Evolutionary conservation across 345 rosid species (phyloP).

Genomic region (Populus nigra): DNA sequence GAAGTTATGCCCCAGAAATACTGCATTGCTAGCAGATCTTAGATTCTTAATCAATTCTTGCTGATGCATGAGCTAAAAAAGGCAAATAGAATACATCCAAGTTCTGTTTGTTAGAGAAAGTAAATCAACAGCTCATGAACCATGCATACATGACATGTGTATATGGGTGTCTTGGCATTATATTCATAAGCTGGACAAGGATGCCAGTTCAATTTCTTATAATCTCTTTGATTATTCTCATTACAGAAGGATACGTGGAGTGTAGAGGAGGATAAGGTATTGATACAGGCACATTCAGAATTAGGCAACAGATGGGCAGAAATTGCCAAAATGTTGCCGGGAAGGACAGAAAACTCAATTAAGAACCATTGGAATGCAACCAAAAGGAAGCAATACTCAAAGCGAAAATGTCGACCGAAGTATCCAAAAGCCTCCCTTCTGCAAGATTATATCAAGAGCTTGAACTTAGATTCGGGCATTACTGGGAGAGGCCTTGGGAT

Average conservation of each 20-base stretch:
- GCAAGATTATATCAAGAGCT: slow-evolving; percentile 89
- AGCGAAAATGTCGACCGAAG: slow-evolving; percentile 77
- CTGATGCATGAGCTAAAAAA: background rate
- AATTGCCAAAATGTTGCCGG: slow-evolving; percentile 84
- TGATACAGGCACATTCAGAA: slow-evolving; percentile 69
- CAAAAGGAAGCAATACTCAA: slow-evolving; percentile 81
- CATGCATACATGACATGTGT: slow-evolving; percentile 11
- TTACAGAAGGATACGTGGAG: slow-evolving; percentile 84
- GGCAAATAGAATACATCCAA: slow-evolving; percentile 3
- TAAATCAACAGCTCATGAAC: background rate
- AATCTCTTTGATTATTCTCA: background rate
- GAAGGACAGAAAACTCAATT: slow-evolving; percentile 97
- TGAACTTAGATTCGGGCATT: slow-evolving; percentile 44
- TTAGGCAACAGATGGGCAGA: slow-evolving; percentile 99
- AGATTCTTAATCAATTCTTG: background rate
- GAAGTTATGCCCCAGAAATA: background rate
- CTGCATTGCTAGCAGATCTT: background rate
- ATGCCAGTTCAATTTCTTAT: background rate
- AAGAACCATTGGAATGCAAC: slow-evolving; percentile 99
- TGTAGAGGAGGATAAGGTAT: slow-evolving; percentile 80
- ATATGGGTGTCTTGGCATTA: background rate
- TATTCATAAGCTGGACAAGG: background rate
- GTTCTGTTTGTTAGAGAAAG: slow-evolving; percentile 12
- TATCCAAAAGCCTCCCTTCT: slow-evolving; percentile 66
- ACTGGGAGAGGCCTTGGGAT: slow-evolving; percentile 15